Evolutionary conservation across 108 stramenopile species (phyloP).

Genomic region (Nitzschia sp.): DNA sequence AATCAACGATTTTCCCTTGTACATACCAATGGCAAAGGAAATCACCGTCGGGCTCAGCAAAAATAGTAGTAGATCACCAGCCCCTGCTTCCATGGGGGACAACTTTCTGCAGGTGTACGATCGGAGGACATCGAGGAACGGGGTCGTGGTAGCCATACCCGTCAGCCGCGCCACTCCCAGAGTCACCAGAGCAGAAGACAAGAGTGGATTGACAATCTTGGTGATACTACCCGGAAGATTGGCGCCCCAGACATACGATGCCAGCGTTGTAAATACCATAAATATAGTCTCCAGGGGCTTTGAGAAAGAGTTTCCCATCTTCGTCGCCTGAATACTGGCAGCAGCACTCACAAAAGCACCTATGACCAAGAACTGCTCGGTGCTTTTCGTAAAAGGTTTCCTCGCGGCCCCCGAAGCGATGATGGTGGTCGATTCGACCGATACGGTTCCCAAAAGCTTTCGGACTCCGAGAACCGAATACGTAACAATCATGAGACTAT

Average conservation of each 20-base stretch:
- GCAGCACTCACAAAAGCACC: slow-evolving; percentile 35
- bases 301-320: slow-evolving; percentile 8
- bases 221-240: slow-evolving; percentile 64
- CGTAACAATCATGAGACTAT: not conserved
- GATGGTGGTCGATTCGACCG: slow-evolving; percentile 4
- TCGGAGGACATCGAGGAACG: slow-evolving; percentile 49
- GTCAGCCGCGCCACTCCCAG: slow-evolving; percentile 46
- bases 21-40: slow-evolving; percentile 73
- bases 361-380: slow-evolving; percentile 29
- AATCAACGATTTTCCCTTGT: slow-evolving; percentile 71
- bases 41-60: slow-evolving; percentile 81
- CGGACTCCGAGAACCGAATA: not conserved
- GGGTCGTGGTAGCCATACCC: slow-evolving; percentile 44
- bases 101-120: slow-evolving; percentile 49
- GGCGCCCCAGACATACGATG: slow-evolving; percentile 71
- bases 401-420: slow-evolving; percentile 32
- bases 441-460: not conserved
- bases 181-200: slow-evolving; percentile 67
- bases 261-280: slow-evolving; percentile 61
- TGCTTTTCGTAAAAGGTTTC: slow-evolving; percentile 43
- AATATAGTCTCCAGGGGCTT: slow-evolving; percentile 43
- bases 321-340: slow-evolving; percentile 26
- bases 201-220: slow-evolving; percentile 66
- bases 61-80: slow-evolving; percentile 73
- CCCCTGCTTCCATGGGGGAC: slow-evolving; percentile 41